phyloP scores from a whole-genome alignment of 1,139 yeast genomes.

The Kodamaea ohmeri region DNA sequence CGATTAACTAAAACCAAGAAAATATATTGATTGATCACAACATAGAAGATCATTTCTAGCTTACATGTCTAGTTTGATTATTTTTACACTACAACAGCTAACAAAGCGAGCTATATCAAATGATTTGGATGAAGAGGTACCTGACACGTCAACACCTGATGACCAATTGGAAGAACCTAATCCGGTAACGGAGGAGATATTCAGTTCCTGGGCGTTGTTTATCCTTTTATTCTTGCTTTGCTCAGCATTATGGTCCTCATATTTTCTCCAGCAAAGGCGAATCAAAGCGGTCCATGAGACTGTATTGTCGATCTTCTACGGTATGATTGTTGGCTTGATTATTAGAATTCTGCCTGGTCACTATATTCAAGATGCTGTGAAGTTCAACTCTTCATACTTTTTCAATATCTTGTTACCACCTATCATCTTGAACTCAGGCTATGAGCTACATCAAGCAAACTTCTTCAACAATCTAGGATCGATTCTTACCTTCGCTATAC shows the following conservation, averaged over 20 bases:
- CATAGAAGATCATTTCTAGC: not conserved
- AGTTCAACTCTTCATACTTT: conserved; percentile 90
- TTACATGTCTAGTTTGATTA: conserved; percentile 28
- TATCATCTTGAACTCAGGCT: conserved; percentile 92
- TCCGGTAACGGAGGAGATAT: conserved; percentile 94
- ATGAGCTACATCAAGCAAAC: conserved; percentile 92
- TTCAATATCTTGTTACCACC: conserved; percentile 95
- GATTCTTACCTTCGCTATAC: conserved; percentile 91
- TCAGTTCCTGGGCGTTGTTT: conserved; percentile 95
- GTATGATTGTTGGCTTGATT: conserved; percentile 91
- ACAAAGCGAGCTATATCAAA: conserved; percentile 29
- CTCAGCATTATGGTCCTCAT: conserved; percentile 92
- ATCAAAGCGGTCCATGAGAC: conserved; percentile 97
- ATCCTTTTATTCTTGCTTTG: conserved; percentile 78
- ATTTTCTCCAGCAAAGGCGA: conserved; percentile 84
- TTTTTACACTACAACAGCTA: conserved; percentile 27
- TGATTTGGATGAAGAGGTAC: conserved; percentile 39
- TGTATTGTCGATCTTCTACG: conserved; percentile 90
- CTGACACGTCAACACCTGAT: conserved; percentile 52
- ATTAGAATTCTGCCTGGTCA: conserved; percentile 93
- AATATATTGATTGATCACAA: not conserved
- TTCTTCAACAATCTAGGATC: conserved; percentile 91
- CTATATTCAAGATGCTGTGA: conserved; percentile 93
- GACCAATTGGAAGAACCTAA: conserved; percentile 62
- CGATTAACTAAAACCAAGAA: not conserved